Conservation (phyloP, 345 rosid species). For the Ailanthus altissimus region DNA sequence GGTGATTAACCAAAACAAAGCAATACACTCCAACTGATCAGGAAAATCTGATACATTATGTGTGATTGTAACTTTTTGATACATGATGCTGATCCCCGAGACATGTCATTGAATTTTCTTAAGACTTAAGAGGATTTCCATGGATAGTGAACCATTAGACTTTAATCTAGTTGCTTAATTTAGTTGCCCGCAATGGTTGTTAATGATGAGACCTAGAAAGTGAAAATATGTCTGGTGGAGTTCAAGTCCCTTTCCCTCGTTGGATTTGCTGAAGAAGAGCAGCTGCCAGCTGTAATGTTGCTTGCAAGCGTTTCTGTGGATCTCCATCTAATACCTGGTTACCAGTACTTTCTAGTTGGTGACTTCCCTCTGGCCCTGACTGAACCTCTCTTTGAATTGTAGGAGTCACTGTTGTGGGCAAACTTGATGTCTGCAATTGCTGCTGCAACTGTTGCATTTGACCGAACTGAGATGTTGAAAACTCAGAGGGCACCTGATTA, state of each 20-base stretch:
- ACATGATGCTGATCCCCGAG: background rate
- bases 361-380: conserved; percentile 35
- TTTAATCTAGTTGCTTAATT: background rate
- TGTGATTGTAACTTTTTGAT: background rate
- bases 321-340: conserved; percentile 59
- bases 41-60: background rate
- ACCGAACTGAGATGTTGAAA: conserved; percentile 43
- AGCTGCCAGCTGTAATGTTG: conserved; percentile 90
- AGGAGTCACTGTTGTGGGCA: conserved; percentile 22
- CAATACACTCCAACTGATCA: background rate
- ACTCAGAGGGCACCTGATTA: conserved; percentile 39
- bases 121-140: background rate
- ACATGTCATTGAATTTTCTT: background rate
- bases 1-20: background rate
- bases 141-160: background rate
- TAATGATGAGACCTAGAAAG: background rate
- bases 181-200: background rate
- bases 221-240: background rate
- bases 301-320: conserved; percentile 90
- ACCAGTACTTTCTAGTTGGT: conserved; percentile 39
- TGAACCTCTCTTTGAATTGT: conserved; percentile 34
- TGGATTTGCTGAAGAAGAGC: conserved; percentile 96
- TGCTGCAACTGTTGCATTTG: conserved; percentile 56
- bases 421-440: conserved; percentile 39
- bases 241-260: conserved; percentile 67